These are phyloP conservation scores for Gynandropsis gynandra DNA, from an alignment of 345 rosid genomes.

Conservation along the genomic window DNA sequence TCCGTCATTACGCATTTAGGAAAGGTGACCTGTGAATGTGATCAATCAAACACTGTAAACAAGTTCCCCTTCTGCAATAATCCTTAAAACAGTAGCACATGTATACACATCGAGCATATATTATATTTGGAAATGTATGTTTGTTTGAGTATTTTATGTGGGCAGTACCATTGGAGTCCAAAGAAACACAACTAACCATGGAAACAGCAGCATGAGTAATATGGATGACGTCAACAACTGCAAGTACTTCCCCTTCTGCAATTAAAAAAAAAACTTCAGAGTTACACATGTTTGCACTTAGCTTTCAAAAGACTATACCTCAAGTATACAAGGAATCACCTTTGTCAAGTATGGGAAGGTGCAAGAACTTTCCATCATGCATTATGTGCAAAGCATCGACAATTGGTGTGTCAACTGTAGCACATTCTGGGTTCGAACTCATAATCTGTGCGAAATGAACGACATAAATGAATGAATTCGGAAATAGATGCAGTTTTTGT, in stretches of 20 bases:
- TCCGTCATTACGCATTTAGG: neutral
- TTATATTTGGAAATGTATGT: no score
- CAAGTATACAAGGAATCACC: constrained; percentile 33
- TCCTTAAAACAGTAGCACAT: no score
- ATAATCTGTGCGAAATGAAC: constrained; percentile 52
- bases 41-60: neutral
- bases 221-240: constrained; percentile 84
- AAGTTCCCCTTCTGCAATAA: neutral
- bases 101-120: no score
- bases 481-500: neutral
- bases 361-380: constrained; percentile 97
- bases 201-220: constrained; percentile 96
- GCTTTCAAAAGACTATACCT: constrained; percentile 8
- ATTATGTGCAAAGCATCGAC: constrained; percentile 93
- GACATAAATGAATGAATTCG: constrained; percentile 7
- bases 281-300: constrained; percentile 17
- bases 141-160: no score
- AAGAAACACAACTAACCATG: constrained; percentile 45
- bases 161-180: no score
- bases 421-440: constrained; percentile 97
- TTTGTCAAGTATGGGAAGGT: constrained; percentile 85
- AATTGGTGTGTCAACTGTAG: constrained; percentile 74
- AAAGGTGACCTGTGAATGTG: neutral
- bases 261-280: constrained; percentile 19
- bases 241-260: constrained; percentile 75